Base-by-base conservation (phyloP, 352 stramenopile genomes). In the Phytophthora chlamydospora region DNA sequence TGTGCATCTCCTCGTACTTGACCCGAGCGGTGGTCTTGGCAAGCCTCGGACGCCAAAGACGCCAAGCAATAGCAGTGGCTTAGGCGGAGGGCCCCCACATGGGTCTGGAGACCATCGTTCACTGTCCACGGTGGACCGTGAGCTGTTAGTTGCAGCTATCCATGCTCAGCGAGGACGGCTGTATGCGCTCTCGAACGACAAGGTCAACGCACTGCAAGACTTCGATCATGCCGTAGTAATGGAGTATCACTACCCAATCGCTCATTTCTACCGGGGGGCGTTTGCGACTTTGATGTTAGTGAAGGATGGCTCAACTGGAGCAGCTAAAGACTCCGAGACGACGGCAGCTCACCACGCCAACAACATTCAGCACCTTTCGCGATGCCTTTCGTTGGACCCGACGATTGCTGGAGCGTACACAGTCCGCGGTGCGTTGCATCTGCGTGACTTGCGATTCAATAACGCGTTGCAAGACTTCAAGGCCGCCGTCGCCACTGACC, bases 391-490 rank as follows among this genome's bases (percentile, higher is more conserved):
- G 0, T 53, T 90, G 3, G 82, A 93, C 17, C 84, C 84, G 29
- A 93, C 82, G 7, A 86, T 93, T 61, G 80, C 78, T 13, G 84
- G 84, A 6, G 84, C 80, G 0, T 91, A 89, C 56, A 89, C 79
- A 0, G 84, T 91, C 7, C 84, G 84, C 39, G 84, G 84, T 7
- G 84, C 82, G 24, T 40, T 93, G 21, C 78, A 88, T 40, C 50
- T 90, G n/a, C 74, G 74, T n/a, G 78, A 88, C 17, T 71, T 90
- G 32, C 75, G 85, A 38, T 93, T 90, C 61, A 89, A 81, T 47
- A 91, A 73, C 17, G 84, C 84, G 24, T 60, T 93, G 27, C 82
- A 93, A 46, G 82, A 93, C 48, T 93, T 91, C 55, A 91, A 93
- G 57, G 84, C 82, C 6, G 82, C 84, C 6, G 84, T 90, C 4